Conservation (phyloP, 495 filamentous ascomycete genomes). For the Talaromyces ruber region DNA sequence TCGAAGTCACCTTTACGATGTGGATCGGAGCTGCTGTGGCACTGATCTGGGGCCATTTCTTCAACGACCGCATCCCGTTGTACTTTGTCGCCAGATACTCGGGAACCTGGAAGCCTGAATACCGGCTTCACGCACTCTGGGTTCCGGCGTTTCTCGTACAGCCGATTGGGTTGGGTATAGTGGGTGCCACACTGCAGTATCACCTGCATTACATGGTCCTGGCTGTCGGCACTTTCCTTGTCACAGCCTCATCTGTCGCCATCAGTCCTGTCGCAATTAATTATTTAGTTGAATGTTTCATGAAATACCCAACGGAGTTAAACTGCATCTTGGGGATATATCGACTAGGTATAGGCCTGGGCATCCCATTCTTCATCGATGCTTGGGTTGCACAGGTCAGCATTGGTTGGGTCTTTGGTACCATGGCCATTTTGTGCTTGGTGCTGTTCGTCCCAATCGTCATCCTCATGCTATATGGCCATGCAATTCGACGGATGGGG, state of each 20-base stretch:
- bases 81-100: slow-evolving; percentile 23
- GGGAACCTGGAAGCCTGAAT: slow-evolving; percentile 44
- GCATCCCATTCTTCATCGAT: slow-evolving; percentile 39
- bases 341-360: slow-evolving; percentile 33
- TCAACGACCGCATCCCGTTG: slow-evolving; percentile 39
- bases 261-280: slow-evolving; percentile 38
- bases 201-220: slow-evolving; percentile 40
- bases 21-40: slow-evolving; percentile 40
- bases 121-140: slow-evolving; percentile 40
- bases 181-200: slow-evolving; percentile 38
- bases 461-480: slow-evolving; percentile 21
- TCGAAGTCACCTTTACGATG: slow-evolving; percentile 31
- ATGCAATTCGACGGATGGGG: slow-evolving; percentile 3
- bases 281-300: slow-evolving; percentile 41
- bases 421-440: slow-evolving; percentile 39
- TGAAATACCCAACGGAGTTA: slow-evolving; percentile 30
- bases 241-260: slow-evolving; percentile 29
- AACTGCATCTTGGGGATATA: slow-evolving; percentile 31
- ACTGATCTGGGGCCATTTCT: slow-evolving; percentile 29
- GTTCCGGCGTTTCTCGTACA: slow-evolving; percentile 33
- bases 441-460: slow-evolving; percentile 27
- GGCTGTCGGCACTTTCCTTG: slow-evolving; percentile 33
- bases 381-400: slow-evolving; percentile 35
- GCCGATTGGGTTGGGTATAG: slow-evolving; percentile 39
- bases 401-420: slow-evolving; percentile 45